Evolutionary conservation across 192 early-diverging fungal genomes (phyloP).

Genomic region (Chytriomyces hyalinus): DNA sequence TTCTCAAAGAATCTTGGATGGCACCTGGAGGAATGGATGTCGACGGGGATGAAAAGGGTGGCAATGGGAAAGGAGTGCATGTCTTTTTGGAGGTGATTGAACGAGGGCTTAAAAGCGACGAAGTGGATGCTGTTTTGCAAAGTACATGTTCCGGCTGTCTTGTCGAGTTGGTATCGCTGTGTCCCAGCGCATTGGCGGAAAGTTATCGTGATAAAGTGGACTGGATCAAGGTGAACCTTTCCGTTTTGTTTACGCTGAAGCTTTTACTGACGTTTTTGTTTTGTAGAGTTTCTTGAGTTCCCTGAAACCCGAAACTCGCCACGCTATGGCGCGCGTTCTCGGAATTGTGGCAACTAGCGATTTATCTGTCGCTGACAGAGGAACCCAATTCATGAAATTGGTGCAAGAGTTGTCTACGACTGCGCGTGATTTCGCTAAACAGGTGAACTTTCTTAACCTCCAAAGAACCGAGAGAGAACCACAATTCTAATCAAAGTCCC

Average conservation of each 20-base stretch:
- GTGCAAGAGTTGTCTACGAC: conserved; percentile 43
- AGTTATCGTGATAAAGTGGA: conserved; percentile 55
- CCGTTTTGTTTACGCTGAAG: neutral
- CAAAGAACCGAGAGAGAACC: too few species aligned
- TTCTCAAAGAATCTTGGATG: conserved; percentile 22
- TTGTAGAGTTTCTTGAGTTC: conserved; percentile 62
- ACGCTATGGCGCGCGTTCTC: conserved; percentile 69
- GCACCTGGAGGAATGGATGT: conserved; percentile 9
- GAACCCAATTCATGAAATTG: conserved; percentile 43
- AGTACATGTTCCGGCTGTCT: conserved; percentile 68
- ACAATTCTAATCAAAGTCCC: too few species aligned
- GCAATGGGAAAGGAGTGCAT: conserved; percentile 38
- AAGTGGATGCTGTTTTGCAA: conserved; percentile 65
- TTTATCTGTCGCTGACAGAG: conserved; percentile 40
- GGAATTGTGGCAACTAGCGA: conserved; percentile 72
- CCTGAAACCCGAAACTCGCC: conserved; percentile 67
- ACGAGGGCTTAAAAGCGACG: conserved; percentile 57
- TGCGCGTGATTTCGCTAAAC: conserved; percentile 53
- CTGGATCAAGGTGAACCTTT: conserved; percentile 44
- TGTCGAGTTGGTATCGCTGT: conserved; percentile 72
- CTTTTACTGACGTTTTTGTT: neutral
- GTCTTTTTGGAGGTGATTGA: conserved; percentile 66
- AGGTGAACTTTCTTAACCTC: conserved; percentile 32
- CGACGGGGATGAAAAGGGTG: conserved; percentile 32
- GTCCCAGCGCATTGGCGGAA: conserved; percentile 61